A percentile compares a stretch with the other conserved stretches of the same genome.
These are phyloP conservation scores for Candolleomyces aberdarensis DNA, from an alignment of 768 basidiomycete genomes.

Conservation along the genomic window DNA sequence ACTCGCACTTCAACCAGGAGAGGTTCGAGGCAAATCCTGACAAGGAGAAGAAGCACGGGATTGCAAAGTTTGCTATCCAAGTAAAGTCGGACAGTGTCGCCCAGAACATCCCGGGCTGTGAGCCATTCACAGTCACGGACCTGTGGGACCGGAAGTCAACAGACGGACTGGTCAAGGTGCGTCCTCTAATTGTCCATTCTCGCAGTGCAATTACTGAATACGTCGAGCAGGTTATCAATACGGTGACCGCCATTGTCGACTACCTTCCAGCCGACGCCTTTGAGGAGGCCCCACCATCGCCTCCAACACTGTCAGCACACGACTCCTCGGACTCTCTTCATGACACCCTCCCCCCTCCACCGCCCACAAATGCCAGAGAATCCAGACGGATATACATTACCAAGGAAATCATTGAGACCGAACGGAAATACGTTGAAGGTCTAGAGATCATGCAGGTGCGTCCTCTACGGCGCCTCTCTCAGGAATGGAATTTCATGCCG, in stretches of 20 bases:
- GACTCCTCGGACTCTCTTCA: slow-evolving; percentile 65
- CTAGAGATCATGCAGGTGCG: slow-evolving; percentile 93
- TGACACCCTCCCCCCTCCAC: slow-evolving; percentile 31
- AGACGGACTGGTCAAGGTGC: slow-evolving; percentile 92
- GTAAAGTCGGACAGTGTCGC: slow-evolving; percentile 62
- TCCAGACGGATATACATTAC: slow-evolving; percentile 74
- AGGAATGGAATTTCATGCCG: slow-evolving; percentile 14
- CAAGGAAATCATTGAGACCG: slow-evolving; percentile 89
- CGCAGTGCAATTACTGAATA: slow-evolving; percentile 7
- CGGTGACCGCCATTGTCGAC: slow-evolving; percentile 82
- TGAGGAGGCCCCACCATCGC: slow-evolving; percentile 58
- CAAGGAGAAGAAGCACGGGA: slow-evolving; percentile 85
- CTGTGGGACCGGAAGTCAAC: slow-evolving; percentile 88
- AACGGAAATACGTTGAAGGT: slow-evolving; percentile 95
- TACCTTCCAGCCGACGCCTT: slow-evolving; percentile 69
- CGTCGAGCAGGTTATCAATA: slow-evolving; percentile 71
- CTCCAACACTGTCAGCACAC: slow-evolving; percentile 50
- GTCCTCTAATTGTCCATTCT: slow-evolving; percentile 16
- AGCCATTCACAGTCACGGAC: slow-evolving; percentile 89
- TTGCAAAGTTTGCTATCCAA: slow-evolving; percentile 89
- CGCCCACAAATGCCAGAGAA: slow-evolving; percentile 56
- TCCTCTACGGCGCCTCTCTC: slow-evolving; percentile 11
- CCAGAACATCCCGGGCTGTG: slow-evolving; percentile 63
- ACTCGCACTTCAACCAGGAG: slow-evolving; percentile 64
- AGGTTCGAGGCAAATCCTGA: slow-evolving; percentile 70